Conservation (phyloP, 192 early-diverging fungal genomes). For the Gaertneriomyces semiglobifer region DNA sequence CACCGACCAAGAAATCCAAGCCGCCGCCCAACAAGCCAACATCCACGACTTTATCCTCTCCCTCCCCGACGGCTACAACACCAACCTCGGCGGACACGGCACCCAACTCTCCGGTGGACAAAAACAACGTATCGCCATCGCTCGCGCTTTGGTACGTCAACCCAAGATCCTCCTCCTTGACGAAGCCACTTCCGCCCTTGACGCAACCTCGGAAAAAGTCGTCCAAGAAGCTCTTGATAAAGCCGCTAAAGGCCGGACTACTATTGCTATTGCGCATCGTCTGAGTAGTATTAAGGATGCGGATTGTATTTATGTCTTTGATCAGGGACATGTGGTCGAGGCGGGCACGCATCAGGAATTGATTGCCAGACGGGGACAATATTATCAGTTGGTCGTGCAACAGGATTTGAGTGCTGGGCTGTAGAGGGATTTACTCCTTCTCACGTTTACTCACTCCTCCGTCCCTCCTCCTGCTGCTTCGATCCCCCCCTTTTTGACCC, state of each 20-base stretch:
- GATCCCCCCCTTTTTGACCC: neutral
- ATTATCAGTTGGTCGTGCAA: constrained; percentile 49
- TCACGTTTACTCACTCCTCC: constrained; percentile 29
- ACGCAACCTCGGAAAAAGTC: constrained; percentile 61
- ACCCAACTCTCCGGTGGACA: constrained; percentile 48
- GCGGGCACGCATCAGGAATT: constrained; percentile 64
- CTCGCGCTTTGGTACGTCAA: constrained; percentile 65
- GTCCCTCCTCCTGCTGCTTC: neutral
- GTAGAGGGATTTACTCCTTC: neutral
- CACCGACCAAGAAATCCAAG: constrained; percentile 60
- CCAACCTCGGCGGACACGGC: constrained; percentile 42
- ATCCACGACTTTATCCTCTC: constrained; percentile 61
- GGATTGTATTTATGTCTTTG: constrained; percentile 60
- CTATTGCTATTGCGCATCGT: constrained; percentile 71
- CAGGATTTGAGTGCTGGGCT: constrained; percentile 36
- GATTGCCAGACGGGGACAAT: constrained; percentile 35
- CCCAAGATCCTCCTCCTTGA: constrained; percentile 51
- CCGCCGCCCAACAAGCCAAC: constrained; percentile 71
- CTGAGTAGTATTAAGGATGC: constrained; percentile 60
- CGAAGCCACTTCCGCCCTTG: constrained; percentile 66
- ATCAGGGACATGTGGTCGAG: constrained; percentile 48
- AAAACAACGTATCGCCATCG: constrained; percentile 58
- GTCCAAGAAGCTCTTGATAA: constrained; percentile 62
- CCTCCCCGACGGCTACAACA: constrained; percentile 55
- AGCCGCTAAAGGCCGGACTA: constrained; percentile 58